Conservation (phyloP, 2,329 filamentous ascomycete genomes). For the Aureobasidium sp. region DNA sequence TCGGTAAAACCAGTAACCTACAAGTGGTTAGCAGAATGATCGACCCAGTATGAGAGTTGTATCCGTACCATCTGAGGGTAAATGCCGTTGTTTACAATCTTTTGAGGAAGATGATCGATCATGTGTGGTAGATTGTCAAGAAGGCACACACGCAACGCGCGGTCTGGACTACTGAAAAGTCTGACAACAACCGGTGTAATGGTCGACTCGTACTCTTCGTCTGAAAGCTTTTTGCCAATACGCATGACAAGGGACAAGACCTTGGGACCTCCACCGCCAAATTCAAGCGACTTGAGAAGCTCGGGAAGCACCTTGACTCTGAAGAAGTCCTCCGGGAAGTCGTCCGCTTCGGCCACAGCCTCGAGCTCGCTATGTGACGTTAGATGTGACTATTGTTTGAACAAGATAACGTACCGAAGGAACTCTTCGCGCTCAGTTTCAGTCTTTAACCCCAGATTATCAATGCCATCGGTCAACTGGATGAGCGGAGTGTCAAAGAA, state of each 20-base stretch:
- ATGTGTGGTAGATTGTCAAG: constrained; percentile 83
- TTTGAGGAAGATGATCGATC: constrained; percentile 84
- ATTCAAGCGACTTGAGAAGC: constrained; percentile 96
- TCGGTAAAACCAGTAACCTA: constrained; percentile 93
- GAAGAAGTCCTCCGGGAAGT: constrained; percentile 97
- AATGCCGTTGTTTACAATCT: constrained; percentile 89
- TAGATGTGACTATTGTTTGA: constrained; percentile 6
- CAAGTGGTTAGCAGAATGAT: constrained; percentile 23
- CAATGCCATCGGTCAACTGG: constrained; percentile 84
- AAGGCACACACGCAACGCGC: constrained; percentile 83
- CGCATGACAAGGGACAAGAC: constrained; percentile 85
- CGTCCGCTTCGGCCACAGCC: constrained; percentile 63
- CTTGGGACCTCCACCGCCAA: constrained; percentile 89
- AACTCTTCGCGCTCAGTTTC: constrained; percentile 80
- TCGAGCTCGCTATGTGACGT: constrained; percentile 60
- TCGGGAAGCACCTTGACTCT: constrained; percentile 95
- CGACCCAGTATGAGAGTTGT: background rate
- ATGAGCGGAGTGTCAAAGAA: constrained; percentile 95
- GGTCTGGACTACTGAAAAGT: constrained; percentile 83
- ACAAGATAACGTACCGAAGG: constrained; percentile 51
- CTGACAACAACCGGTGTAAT: constrained; percentile 82
- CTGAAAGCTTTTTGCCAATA: constrained; percentile 77
- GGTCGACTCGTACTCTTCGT: constrained; percentile 80
- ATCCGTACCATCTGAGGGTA: constrained; percentile 75
- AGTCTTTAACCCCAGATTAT: constrained; percentile 82